Conservation (phyloP, 768 basidiomycete genomes). For the Leccinum longicurvipes region DNA sequence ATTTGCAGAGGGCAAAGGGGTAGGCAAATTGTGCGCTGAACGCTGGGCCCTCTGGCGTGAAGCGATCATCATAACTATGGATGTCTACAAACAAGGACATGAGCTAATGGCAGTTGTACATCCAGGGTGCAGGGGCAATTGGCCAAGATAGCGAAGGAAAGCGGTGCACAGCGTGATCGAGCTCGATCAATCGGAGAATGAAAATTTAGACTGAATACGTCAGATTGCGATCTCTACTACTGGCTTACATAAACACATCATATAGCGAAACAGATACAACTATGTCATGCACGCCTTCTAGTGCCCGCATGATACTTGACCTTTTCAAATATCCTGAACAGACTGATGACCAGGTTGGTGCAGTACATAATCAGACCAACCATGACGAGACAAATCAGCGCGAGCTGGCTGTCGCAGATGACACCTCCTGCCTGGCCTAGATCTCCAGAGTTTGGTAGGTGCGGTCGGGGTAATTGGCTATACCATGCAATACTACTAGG, state of each 20-base stretch:
- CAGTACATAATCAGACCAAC: constrained; percentile 79
- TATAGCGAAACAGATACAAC: too few species aligned
- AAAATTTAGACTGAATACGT: neutral
- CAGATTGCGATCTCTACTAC: neutral
- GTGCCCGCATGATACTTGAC: constrained; percentile 66
- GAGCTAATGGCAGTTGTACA: neutral
- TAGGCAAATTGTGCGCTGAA: constrained; percentile 74
- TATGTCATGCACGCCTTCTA: constrained; percentile 20
- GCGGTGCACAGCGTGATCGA: too few species aligned
- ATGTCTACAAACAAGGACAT: neutral
- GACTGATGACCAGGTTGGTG: constrained; percentile 77
- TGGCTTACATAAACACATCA: too few species aligned
- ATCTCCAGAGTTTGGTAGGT: constrained; percentile 19
- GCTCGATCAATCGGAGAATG: neutral
- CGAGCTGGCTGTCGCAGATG: constrained; percentile 74
- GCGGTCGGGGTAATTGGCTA: constrained; percentile 52
- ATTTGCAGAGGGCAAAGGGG: constrained; percentile 90
- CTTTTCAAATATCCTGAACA: constrained; percentile 87
- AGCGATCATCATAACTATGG: constrained; percentile 31
- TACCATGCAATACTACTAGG: constrained; percentile 67
- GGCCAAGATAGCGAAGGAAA: too few species aligned
- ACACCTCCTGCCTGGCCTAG: constrained; percentile 49
- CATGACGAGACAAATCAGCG: constrained; percentile 74
- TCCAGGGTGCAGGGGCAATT: too few species aligned
- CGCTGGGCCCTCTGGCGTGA: constrained; percentile 69